These are phyloP conservation scores for Aspergillus caelatus DNA, from an alignment of 2,329 filamentous ascomycete species.

Conservation along the genomic window DNA sequence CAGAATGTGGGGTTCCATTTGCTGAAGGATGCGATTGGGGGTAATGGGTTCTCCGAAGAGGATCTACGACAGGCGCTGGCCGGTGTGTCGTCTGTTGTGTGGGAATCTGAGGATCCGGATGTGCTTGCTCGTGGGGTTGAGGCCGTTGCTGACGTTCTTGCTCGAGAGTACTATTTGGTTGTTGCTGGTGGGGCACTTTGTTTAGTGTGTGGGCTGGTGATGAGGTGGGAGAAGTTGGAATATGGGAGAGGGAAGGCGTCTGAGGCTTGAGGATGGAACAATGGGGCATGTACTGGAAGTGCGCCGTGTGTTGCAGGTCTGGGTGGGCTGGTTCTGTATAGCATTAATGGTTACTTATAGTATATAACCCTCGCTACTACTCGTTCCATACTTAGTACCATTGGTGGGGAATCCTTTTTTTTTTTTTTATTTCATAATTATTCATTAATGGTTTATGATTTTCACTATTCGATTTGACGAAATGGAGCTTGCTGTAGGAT, in stretches of 20 bases:
- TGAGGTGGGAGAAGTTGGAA: slow-evolving; percentile 13
- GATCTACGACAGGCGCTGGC: slow-evolving; percentile 14
- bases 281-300: too few species aligned
- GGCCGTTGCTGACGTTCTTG: slow-evolving; percentile 13
- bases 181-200: slow-evolving; percentile 12
- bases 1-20: slow-evolving; percentile 15
- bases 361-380: too few species aligned
- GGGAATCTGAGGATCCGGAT: slow-evolving; percentile 6
- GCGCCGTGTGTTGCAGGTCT: too few species aligned
- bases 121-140: neutral
- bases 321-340: too few species aligned
- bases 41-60: slow-evolving; percentile 4
- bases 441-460: too few species aligned
- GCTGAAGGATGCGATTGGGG: slow-evolving; percentile 6
- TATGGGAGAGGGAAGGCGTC: neutral
- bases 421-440: too few species aligned
- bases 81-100: slow-evolving; percentile 12
- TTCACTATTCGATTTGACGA: too few species aligned
- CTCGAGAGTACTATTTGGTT: slow-evolving; percentile 16
- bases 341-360: too few species aligned
- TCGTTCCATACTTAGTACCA: too few species aligned
- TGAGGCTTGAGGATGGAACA: neutral
- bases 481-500: too few species aligned
- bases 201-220: slow-evolving; percentile 10
- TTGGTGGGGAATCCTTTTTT: too few species aligned